phyloP scores from a whole-genome alignment of 176 grass and related monocot genomes.

The Alopecurus myosuroides region DNA sequence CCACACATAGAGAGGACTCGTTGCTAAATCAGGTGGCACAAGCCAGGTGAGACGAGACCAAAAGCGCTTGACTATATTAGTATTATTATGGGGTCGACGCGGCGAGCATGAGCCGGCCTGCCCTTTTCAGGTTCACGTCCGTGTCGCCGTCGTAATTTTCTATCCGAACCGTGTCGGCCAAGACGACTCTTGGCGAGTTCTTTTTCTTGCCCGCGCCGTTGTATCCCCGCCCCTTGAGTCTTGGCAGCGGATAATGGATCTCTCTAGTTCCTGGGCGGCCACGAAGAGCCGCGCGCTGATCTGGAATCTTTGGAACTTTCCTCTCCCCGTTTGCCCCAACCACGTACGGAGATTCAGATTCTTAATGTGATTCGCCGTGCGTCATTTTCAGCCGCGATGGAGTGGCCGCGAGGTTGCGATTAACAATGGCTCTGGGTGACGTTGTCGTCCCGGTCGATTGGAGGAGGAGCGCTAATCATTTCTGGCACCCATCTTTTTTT shows the following conservation, averaged over 20 bases:
- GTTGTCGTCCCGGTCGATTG: not conserved
- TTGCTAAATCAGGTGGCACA: not conserved
- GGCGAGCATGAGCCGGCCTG: not conserved
- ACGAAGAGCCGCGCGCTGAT: conserved; percentile 21
- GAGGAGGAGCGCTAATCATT: not conserved
- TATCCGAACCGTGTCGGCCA: not conserved
- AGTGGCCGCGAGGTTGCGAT: not conserved
- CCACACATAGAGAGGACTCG: not conserved
- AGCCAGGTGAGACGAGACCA: not conserved
- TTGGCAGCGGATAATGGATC: not conserved
- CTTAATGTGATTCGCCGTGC: not conserved
- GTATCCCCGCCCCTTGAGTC: too few relatives aligned
- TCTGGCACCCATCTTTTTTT: too few relatives aligned
- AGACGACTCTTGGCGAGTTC: not conserved
- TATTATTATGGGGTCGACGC: not conserved
- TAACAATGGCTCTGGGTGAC: not conserved
- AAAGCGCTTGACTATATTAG: not conserved
- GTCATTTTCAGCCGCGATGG: not conserved
- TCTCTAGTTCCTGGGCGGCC: not conserved
- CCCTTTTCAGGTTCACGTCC: not conserved
- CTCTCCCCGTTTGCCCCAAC: not conserved
- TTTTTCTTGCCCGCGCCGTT: not conserved
- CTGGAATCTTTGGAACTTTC: not conserved
- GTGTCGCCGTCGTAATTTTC: not conserved
- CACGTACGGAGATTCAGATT: not conserved